Base-by-base conservation (phyloP, 768 basidiomycete genomes). In the Mycena venus region DNA sequence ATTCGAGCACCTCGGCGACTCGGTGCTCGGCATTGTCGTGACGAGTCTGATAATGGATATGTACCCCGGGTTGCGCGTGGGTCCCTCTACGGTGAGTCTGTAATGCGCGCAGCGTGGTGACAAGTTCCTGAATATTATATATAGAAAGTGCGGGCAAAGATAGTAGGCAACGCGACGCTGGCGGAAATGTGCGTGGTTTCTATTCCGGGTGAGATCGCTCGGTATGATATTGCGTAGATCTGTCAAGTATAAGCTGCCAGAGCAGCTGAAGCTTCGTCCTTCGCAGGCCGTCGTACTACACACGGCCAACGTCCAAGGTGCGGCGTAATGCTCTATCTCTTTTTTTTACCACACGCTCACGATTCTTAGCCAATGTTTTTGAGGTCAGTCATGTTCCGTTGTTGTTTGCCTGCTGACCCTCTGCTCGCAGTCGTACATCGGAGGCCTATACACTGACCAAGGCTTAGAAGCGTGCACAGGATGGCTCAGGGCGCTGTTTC, bases 121-220 rank as follows among this genome's bases (percentile, higher is more conserved):
- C 59, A 71, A 68, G n/a, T 63, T 38, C 38, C 56, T 69, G 9
- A 72, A 29, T 10, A 36, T 47, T n/a, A n/a, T 32, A 55, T 60
- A 1, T 76, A 96, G 95, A 95, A 96, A 94, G 90, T 95, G 62
- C 86, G 94, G 31, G 90, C 93, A 9, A 84, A 94, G 75, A 86
- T 95, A 17, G 95, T 96, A 19, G 92, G 92, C 12, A 96, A 96
- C 78, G 78, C 86, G 27, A 95, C 92, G 1, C 87, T 96, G 23
- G 94, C 95, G 0, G 88, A 89, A 15, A 92, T 96, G 92, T 93
- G 79, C 36, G 86, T 81, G n/a, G n/a, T n/a, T n/a, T n/a, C n/a
- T n/a, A n/a, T n/a, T n/a, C n/a, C n/a, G n/a, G n/a, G n/a, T n/a
- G n/a, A n/a, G n/a, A n/a, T n/a, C n/a, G n/a, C n/a, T n/a, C n/a